phyloP scores from a whole-genome alignment of 2,329 filamentous ascomycete genomes.

The Scleromitrula shiraiana region DNA sequence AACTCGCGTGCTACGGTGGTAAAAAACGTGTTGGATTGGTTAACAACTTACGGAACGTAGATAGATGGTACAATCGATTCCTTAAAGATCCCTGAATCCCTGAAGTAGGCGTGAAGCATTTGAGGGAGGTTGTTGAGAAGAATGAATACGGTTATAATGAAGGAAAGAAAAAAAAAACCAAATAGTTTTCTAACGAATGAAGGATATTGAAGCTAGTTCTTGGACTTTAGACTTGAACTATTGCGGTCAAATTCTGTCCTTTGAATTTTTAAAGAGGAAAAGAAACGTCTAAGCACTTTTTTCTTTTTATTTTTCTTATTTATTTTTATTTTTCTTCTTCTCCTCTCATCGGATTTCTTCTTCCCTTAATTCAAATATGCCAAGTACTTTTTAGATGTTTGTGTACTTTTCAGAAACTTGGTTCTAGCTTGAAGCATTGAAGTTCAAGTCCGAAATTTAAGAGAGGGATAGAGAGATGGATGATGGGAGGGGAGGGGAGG shows the following conservation, averaged over 20 bases:
- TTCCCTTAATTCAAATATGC: constrained; percentile 1
- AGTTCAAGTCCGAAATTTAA: background rate
- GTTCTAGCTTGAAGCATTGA: background rate
- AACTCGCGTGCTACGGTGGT: background rate
- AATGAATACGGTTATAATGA: no score
- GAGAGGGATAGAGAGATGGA: no score
- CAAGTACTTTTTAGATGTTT: background rate
- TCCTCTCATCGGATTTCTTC: background rate
- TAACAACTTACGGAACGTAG: background rate
- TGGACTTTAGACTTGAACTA: background rate
- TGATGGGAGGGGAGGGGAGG: background rate
- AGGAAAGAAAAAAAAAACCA: background rate
- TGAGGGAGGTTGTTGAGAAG: background rate
- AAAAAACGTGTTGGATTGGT: constrained; percentile 9
- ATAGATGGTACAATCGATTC: constrained; percentile 2
- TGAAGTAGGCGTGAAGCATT: constrained; percentile 3
- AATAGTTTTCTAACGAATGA: constrained; percentile 1
- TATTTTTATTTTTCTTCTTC: background rate
- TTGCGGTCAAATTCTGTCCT: background rate
- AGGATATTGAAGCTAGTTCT: background rate
- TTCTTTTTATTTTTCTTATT: background rate
- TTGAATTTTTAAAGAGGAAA: background rate
- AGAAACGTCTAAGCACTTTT: no score
- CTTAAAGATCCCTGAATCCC: background rate
- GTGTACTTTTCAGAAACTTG: no score